Evolutionary conservation across 345 rosid species (phyloP).

Genomic region (Aegle marmelos): DNA sequence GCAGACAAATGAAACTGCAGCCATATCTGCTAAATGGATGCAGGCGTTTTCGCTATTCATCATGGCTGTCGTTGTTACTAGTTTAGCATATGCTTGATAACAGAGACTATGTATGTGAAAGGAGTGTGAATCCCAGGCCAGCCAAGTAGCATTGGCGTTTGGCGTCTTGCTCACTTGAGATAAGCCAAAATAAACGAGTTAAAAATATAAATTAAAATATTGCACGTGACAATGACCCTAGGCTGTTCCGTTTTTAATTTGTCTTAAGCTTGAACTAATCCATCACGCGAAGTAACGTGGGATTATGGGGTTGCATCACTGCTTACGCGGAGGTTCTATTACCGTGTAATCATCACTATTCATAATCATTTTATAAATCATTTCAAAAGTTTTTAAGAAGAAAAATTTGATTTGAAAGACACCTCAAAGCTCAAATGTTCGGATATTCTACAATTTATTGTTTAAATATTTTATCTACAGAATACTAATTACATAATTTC

Average conservation of each 20-base stretch:
- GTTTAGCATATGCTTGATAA: no score
- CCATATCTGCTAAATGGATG: slow-evolving; percentile 10
- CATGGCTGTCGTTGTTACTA: not conserved
- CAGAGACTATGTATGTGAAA: no score
- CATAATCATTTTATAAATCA: no score
- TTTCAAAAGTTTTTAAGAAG: no score
- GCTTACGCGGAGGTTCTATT: not conserved
- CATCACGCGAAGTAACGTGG: not conserved
- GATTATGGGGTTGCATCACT: not conserved
- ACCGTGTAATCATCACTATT: not conserved
- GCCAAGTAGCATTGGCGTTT: not conserved
- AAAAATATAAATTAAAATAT: not conserved
- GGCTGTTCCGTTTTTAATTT: not conserved
- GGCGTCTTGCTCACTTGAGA: not conserved
- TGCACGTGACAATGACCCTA: not conserved
- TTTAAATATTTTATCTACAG: no score
- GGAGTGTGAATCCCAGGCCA: no score
- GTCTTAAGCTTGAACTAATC: not conserved
- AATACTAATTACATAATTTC: no score
- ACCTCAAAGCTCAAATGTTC: no score
- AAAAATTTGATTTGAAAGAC: no score
- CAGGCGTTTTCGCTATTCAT: slow-evolving; percentile 3
- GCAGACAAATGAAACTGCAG: slow-evolving; percentile 9
- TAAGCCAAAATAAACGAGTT: not conserved
- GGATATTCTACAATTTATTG: no score